Conservation (phyloP, 2,329 filamentous ascomycete species). For the Aspergillus sp. region DNA sequence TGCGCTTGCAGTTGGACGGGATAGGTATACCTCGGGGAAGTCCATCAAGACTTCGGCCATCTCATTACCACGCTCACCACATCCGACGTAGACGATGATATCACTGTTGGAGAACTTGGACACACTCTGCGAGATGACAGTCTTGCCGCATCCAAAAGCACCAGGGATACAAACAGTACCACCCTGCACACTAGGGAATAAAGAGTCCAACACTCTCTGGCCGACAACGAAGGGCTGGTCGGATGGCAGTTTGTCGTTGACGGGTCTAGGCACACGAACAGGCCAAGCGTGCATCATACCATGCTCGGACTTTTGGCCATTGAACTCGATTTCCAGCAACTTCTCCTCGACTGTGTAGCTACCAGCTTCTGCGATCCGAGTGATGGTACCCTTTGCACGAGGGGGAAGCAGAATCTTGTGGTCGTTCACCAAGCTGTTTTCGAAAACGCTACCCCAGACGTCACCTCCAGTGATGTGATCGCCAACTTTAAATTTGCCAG, state of each 20-base stretch:
- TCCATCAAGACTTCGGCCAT: slow-evolving; percentile 99
- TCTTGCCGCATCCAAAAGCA: slow-evolving; percentile 98
- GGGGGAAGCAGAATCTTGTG: slow-evolving; percentile 93
- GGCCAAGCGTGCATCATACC: slow-evolving; percentile 99
- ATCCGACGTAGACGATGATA: slow-evolving; percentile 95
- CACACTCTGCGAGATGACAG: slow-evolving; percentile 95
- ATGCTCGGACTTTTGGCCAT: slow-evolving; percentile 89
- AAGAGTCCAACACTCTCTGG: slow-evolving; percentile 89
- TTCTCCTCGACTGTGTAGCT: slow-evolving; percentile 92
- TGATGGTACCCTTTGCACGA: slow-evolving; percentile 85
- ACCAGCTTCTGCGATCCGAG: slow-evolving; percentile 81
- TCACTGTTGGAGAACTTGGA: slow-evolving; percentile 99
- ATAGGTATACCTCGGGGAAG: slow-evolving; percentile 69
- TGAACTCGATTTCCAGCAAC: slow-evolving; percentile 92
- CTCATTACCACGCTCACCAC: slow-evolving; percentile 92
- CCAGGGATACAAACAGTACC: slow-evolving; percentile 97
- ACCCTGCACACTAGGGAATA: slow-evolving; percentile 95
- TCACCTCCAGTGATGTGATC: slow-evolving; percentile 97
- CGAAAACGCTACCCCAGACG: slow-evolving; percentile 88
- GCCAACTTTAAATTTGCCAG: slow-evolving; percentile 78
- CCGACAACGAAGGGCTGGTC: slow-evolving; percentile 92
- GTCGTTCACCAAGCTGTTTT: slow-evolving; percentile 90
- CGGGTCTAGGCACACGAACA: slow-evolving; percentile 88
- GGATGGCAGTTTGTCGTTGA: slow-evolving; percentile 85
- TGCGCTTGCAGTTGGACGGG: no score